Conservation (phyloP, 2,329 filamentous ascomycete species). For the Cladosporium sp. region DNA sequence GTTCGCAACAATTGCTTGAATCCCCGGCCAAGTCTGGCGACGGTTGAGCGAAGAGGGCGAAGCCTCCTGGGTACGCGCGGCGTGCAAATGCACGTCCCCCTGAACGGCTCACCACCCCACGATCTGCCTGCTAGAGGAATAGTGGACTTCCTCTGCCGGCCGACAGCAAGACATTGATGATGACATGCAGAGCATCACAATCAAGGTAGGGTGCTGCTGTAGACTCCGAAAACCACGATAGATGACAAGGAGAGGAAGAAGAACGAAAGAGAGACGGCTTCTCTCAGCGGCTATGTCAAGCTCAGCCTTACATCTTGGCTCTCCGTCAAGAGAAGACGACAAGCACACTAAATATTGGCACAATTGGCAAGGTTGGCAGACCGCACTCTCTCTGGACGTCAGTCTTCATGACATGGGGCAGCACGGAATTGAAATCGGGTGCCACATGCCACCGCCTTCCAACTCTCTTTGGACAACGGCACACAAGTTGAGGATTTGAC, state of each 20-base stretch:
- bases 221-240: not conserved
- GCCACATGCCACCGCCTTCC: too few species aligned
- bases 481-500: too few species aligned
- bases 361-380: not conserved
- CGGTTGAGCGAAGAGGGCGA: not conserved
- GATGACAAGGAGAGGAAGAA: not conserved
- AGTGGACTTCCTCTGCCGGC: not conserved
- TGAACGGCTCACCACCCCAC: not conserved
- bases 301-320: not conserved
- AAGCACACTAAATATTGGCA: conserved; percentile 4
- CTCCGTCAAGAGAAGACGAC: not conserved
- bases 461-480: too few species aligned
- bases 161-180: not conserved
- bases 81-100: conserved; percentile 5
- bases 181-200: not conserved
- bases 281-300: not conserved
- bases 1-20: conserved; percentile 2
- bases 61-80: conserved; percentile 1
- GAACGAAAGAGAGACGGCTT: not conserved
- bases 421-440: too few species aligned
- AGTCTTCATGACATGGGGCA: not conserved
- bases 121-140: not conserved
- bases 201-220: not conserved
- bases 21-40: not conserved
- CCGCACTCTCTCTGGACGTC: not conserved